Conservation (phyloP, 2,329 filamentous ascomycete genomes). For the Dothideomycetidae sp. region DNA sequence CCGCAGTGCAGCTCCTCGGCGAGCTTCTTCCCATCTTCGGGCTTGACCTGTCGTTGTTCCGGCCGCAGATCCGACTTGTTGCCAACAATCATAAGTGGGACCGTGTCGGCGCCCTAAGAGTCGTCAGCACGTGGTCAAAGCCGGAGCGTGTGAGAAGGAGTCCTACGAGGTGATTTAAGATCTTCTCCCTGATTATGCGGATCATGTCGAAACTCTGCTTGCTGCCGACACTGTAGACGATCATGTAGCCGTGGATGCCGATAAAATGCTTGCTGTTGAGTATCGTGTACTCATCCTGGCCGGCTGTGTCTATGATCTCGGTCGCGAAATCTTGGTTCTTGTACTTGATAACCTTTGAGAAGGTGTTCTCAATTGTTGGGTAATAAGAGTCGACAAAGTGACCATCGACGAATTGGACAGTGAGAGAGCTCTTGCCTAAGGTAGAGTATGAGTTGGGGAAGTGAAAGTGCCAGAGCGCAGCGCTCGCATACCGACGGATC, state of each 20-base stretch:
- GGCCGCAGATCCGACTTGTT: conserved; percentile 93
- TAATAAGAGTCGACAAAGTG: conserved; percentile 99
- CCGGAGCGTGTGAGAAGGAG: neutral
- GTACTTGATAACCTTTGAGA: conserved; percentile 86
- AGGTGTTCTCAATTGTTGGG: conserved; percentile 97
- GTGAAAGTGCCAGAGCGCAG: conserved; percentile 11
- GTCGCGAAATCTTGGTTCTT: conserved; percentile 88
- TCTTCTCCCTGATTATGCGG: conserved; percentile 89
- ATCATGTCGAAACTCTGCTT: conserved; percentile 96
- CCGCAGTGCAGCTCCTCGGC: conserved; percentile 80
- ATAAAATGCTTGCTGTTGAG: conserved; percentile 98
- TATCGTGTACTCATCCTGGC: conserved; percentile 95
- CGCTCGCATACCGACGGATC: conserved; percentile 60
- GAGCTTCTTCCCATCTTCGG: conserved; percentile 72
- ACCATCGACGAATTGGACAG: conserved; percentile 91
- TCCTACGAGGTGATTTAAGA: conserved; percentile 81
- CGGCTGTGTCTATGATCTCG: conserved; percentile 96
- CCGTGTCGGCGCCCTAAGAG: conserved; percentile 68
- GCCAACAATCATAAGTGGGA: conserved; percentile 86
- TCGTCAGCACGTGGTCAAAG: conserved; percentile 6
- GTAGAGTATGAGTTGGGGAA: conserved; percentile 7
- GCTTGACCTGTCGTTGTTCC: conserved; percentile 80
- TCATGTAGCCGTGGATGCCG: conserved; percentile 96
- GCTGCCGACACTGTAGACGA: conserved; percentile 94
- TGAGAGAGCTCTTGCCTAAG: conserved; percentile 89